Evolutionary conservation across 1,139 yeast species (phyloP), one percentile per base, ranked within the genome.

Genomic region (Scheffersomyces quercinus): DNA sequence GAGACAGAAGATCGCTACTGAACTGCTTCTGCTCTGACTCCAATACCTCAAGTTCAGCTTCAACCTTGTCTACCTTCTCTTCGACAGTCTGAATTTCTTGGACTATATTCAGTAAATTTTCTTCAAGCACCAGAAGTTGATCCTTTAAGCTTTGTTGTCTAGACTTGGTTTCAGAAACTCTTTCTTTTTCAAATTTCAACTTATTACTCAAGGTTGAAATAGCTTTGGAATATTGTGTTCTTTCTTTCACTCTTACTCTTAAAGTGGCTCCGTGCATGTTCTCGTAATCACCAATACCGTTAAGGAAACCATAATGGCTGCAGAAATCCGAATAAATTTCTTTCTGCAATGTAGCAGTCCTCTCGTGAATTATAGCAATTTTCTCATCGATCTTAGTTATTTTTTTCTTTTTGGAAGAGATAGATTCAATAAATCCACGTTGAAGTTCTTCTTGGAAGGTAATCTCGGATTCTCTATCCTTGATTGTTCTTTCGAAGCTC

Each of bases 221-320:
- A 32, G 87, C 83, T 45, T 80, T 81, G 29, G 77, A 67, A 50
- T 77, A 80, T 51, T 81, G 82, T 3, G 86, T 71, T 43, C 85
- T 72, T 59, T 86, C 90, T 51, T 80, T 82, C 1, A 86, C 75
- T 44, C 83, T 77, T 35, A 75, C 73, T 56, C 89, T 77, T 46
- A 81, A 58, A 10, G 81, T 67, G 3, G 81, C 70, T 9, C 93
- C 91, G 46, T 85, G 88, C 24, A 79, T 68, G 37, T 68, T 70
- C 59, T 88, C 96, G 58, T 85, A 88, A 37, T 83, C 89, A 41
- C 74, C 72, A 37, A 88, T 81, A 36, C 73, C 74, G 49, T 73
- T 67, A 6, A 55, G 53, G 54, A 87, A 80, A 0, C 81, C 80
- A 46, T 83, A 67, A 43, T 66, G 70, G 1, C 59, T 46, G 47